phyloP scores from a whole-genome alignment of 2,329 filamentous ascomycete genomes.

The Beauveria brongniartii region DNA sequence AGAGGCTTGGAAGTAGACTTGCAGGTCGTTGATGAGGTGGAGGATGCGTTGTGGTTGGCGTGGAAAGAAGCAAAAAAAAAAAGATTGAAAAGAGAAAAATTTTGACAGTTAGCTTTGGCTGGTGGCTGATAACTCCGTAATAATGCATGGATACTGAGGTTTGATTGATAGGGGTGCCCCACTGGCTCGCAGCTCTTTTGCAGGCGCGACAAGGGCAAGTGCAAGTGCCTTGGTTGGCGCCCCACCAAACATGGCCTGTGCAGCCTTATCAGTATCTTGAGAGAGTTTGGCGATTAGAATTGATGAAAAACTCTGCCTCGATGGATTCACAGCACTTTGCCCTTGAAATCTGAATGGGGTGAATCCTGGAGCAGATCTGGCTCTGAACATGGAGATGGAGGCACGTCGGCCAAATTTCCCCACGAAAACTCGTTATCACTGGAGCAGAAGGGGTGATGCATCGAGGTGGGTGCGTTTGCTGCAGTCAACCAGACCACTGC shows the following conservation, averaged over 20 bases:
- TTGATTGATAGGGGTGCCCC: neutral
- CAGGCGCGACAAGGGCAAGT: neutral
- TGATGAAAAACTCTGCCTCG: neutral
- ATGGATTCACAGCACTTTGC: neutral
- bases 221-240: neutral
- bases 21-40: neutral
- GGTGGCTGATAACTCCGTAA: no score
- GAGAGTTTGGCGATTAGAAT: neutral
- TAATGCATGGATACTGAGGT: no score
- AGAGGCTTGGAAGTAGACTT: neutral
- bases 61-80: neutral
- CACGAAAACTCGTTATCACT: neutral
- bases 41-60: neutral
- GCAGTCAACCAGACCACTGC: neutral
- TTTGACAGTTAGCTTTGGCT: neutral
- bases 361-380: neutral
- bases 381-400: neutral
- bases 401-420: neutral
- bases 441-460: neutral
- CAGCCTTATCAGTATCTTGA: neutral
- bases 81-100: neutral
- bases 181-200: slow-evolving; percentile 4
- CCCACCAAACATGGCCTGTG: slow-evolving; percentile 8
- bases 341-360: neutral
- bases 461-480: neutral